Conservation (phyloP, 2,329 filamentous ascomycete species). For the Thermoascus crustaceus region DNA sequence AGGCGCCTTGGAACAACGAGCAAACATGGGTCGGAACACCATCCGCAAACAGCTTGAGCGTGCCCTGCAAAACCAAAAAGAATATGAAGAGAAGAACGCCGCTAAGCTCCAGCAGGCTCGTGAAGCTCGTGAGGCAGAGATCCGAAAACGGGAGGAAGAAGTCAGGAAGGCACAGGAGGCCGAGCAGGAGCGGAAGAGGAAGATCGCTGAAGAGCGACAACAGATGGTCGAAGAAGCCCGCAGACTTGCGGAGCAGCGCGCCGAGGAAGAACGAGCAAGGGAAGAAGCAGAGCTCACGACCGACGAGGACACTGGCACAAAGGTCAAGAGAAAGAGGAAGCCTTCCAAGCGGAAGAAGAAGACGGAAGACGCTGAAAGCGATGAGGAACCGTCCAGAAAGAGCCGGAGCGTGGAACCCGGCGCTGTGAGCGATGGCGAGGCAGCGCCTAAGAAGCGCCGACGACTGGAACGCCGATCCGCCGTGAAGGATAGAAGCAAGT, state of each 20-base stretch:
- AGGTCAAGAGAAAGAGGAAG: constrained; percentile 66
- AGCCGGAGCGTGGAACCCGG: constrained; percentile 22
- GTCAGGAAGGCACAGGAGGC: constrained; percentile 58
- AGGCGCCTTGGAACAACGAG: constrained; percentile 83
- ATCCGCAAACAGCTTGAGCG: constrained; percentile 86
- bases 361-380: constrained; percentile 39
- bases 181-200: constrained; percentile 66
- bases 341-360: constrained; percentile 56
- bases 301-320: constrained; percentile 74
- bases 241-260: constrained; percentile 60
- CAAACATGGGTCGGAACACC: constrained; percentile 94
- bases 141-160: constrained; percentile 68
- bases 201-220: constrained; percentile 78
- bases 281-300: constrained; percentile 72
- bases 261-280: constrained; percentile 60
- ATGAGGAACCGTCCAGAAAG: constrained; percentile 17
- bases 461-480: constrained; percentile 48
- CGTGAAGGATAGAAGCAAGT: constrained; percentile 51
- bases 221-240: constrained; percentile 70
- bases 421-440: constrained; percentile 28
- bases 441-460: constrained; percentile 50
- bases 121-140: constrained; percentile 70
- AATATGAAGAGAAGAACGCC: constrained; percentile 90
- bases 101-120: constrained; percentile 76
- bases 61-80: constrained; percentile 71